These are phyloP conservation scores for Neurospora sp. DNA, from an alignment of 2,329 filamentous ascomycete genomes.

Conservation along the genomic window DNA sequence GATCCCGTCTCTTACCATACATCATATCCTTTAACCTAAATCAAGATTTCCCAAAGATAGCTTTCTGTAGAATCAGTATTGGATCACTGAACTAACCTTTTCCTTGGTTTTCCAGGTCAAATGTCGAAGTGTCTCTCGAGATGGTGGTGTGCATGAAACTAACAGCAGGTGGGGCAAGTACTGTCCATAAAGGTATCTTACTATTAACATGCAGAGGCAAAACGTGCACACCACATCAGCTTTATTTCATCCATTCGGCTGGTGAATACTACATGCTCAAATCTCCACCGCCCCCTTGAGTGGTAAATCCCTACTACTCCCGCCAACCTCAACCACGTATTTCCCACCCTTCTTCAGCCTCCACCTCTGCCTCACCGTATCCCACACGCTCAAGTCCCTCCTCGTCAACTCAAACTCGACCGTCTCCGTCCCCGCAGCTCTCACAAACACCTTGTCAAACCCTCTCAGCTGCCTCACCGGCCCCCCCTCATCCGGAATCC, in stretches of 20 bases:
- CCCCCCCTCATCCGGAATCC: constrained; percentile 27
- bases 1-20: background rate
- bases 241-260: background rate
- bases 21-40: background rate
- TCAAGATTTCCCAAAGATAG: background rate
- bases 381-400: constrained; percentile 59
- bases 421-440: constrained; percentile 28
- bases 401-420: constrained; percentile 47
- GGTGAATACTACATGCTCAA: constrained; percentile 8
- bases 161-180: background rate
- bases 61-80: background rate
- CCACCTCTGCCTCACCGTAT: constrained; percentile 53
- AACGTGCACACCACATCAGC: background rate
- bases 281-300: constrained; percentile 30
- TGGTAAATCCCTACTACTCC: constrained; percentile 36
- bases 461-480: constrained; percentile 54
- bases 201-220: background rate
- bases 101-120: background rate
- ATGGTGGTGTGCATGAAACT: background rate
- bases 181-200: background rate
- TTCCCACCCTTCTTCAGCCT: constrained; percentile 32
- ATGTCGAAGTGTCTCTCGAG: background rate
- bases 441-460: constrained; percentile 51
- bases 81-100: background rate
- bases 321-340: constrained; percentile 36